Conservation (phyloP, 257 asterid genomes). For the Rubia yunnanensis region DNA sequence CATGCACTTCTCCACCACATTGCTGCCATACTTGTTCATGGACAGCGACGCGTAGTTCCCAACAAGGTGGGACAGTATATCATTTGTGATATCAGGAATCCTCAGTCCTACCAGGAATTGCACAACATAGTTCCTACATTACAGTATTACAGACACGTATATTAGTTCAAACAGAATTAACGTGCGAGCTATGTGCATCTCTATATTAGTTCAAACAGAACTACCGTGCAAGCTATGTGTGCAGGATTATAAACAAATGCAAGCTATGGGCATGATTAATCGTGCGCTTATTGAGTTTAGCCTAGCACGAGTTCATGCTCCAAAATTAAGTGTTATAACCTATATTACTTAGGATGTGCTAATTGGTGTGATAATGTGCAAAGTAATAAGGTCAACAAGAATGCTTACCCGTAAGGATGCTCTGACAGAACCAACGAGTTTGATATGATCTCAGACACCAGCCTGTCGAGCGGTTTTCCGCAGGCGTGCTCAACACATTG, state of each 20-base stretch:
- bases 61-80: constrained; percentile 22
- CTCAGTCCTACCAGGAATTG: constrained; percentile 31
- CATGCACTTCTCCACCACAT: constrained; percentile 60
- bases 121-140: constrained; percentile 58
- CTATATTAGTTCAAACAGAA: neutral
- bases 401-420: constrained; percentile 28
- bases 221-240: neutral
- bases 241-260: too few relatives aligned
- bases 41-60: constrained; percentile 37
- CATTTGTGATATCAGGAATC: constrained; percentile 10
- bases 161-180: too few relatives aligned
- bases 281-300: too few relatives aligned
- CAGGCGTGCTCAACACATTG: constrained; percentile 30
- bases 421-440: constrained; percentile 31
- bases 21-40: constrained; percentile 51
- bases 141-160: too few relatives aligned
- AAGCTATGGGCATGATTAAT: too few relatives aligned
- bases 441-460: constrained; percentile 33
- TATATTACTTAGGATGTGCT: too few relatives aligned
- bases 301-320: too few relatives aligned
- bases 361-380: too few relatives aligned
- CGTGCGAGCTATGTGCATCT: neutral
- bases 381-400: too few relatives aligned
- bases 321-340: too few relatives aligned
- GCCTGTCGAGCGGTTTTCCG: constrained; percentile 29